Evolutionary conservation across 2,329 filamentous ascomycete genomes (phyloP), one percentile per base, ranked within the genome.

Genomic region (Hymenotorrendiella dingleyae): DNA sequence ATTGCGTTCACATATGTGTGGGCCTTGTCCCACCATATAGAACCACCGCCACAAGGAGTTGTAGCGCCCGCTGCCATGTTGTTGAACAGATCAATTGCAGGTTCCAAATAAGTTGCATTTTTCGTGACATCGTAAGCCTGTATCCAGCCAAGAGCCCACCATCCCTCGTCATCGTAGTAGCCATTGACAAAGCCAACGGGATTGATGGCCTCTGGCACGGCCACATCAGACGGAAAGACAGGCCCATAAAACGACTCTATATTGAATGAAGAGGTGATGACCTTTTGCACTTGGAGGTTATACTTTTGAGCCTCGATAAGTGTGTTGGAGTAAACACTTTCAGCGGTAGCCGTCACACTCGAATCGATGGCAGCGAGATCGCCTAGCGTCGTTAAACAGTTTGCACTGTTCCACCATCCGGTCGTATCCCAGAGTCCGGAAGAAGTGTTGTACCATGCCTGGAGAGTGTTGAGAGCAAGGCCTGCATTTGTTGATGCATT

Each of bases 341-440:
- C 55, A 2, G 64, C 67, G 0, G 62, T 55, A 0, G 54, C 47
- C n/a, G 54, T 53, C 41, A 62, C 62, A 14, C 50, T 61, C 33
- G 52, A 54, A 42, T 67, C 63, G 21, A 64, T 36, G 1, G 60
- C 59, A 6, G 55, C 57, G 2, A 59, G 43, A 43, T 86, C 77
- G 39, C 71, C 74, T 14, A 86, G 62, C 3, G 71, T 72, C 0
- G 80, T 84, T 46, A 87, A 65, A 44, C 72, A 71, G 56, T 86
- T 87, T 33, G 76, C 84, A 40, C 74, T 73, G 56, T 86, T 85
- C 84, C 84, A 88, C 84, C 84, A 88, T n/a, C 73, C 72, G 6
- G 73, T 71, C 0, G 73, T 72, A 42, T 76, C 64, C 79, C 80
- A 87, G 10, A 84, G 65, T 3, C 84, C 83, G 1, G 70, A 78